Conservation (phyloP, 2,329 filamentous ascomycete species). For the Exserohilum rostratum region DNA sequence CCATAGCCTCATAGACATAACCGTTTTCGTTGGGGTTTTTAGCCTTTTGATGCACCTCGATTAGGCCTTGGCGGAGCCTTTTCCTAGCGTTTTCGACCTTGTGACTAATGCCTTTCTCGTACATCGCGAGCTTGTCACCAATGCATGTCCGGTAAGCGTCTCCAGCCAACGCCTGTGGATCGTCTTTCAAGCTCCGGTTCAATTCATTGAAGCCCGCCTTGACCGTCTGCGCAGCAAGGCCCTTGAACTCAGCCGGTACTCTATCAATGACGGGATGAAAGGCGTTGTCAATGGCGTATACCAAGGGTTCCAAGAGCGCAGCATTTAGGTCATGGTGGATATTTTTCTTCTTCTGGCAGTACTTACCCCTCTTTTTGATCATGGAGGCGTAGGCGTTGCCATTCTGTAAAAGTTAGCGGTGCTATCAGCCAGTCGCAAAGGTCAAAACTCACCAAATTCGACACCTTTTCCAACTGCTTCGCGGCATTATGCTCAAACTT, state of each 20-base stretch:
- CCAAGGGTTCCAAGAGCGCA: not conserved
- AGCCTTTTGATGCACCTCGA: not conserved
- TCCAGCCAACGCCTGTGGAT: slow-evolving; percentile 11
- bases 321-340: slow-evolving; percentile 9
- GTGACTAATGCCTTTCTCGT: not conserved
- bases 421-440: too few relatives aligned
- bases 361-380: slow-evolving; percentile 6
- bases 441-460: not conserved
- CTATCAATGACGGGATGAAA: slow-evolving; percentile 5
- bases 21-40: not conserved
- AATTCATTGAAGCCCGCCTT: slow-evolving; percentile 2
- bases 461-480: not conserved
- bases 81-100: slow-evolving; percentile 8
- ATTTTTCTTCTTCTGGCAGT: slow-evolving; percentile 9
- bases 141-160: slow-evolving; percentile 17
- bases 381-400: slow-evolving; percentile 2
- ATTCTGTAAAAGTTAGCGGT: slow-evolving; percentile 5
- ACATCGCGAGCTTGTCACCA: not conserved
- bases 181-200: slow-evolving; percentile 8
- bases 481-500: slow-evolving; percentile 6
- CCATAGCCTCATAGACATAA: slow-evolving; percentile 23
- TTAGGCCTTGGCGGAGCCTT: not conserved
- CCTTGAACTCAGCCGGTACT: slow-evolving; percentile 1
- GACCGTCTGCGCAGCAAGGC: slow-evolving; percentile 3
- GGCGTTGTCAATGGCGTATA: not conserved